Conservation (phyloP, 1,139 yeast genomes). For the Waltiozyma sp. region DNA sequence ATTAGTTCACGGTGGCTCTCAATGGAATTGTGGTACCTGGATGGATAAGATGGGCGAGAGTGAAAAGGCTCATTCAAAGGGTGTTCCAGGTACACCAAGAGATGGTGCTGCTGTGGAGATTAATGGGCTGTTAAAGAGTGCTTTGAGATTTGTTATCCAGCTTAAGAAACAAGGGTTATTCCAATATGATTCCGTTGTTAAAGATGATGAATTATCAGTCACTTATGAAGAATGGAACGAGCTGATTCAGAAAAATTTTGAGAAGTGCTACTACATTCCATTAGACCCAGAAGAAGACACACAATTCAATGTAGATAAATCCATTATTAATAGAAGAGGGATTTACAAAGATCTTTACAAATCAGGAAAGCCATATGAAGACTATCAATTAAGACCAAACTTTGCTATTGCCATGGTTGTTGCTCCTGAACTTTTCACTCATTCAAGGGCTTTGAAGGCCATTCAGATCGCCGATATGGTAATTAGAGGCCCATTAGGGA, state of each 20-base stretch:
- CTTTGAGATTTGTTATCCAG: conserved; percentile 66
- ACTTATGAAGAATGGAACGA: conserved; percentile 58
- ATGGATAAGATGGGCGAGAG: conserved; percentile 99
- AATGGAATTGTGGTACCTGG: conserved; percentile 95
- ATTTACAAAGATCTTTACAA: conserved; percentile 79
- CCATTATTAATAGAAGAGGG: conserved; percentile 77
- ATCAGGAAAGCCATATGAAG: conserved; percentile 83
- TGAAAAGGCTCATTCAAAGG: conserved; percentile 67
- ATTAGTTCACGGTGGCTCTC: conserved; percentile 82
- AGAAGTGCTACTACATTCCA: conserved; percentile 70
- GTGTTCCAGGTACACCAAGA: conserved; percentile 93
- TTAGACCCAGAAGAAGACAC: conserved; percentile 41
- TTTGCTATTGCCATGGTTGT: conserved; percentile 87
- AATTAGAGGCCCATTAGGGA: conserved; percentile 83
- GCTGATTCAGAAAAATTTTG: conserved; percentile 62
- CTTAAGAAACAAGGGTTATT: conserved; percentile 46
- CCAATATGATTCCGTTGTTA: conserved; percentile 24
- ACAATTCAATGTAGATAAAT: conserved; percentile 48
- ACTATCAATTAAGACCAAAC: conserved; percentile 86
- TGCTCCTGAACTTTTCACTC: conserved; percentile 82
- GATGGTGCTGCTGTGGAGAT: conserved; percentile 96
- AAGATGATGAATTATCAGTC: conserved; percentile 37
- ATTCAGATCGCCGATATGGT: conserved; percentile 58
- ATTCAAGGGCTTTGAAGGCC: conserved; percentile 49
- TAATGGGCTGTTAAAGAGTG: conserved; percentile 76